Evolutionary conservation across 768 basidiomycete species (phyloP).

Genomic region (Strobilomyces echinocephalus): DNA sequence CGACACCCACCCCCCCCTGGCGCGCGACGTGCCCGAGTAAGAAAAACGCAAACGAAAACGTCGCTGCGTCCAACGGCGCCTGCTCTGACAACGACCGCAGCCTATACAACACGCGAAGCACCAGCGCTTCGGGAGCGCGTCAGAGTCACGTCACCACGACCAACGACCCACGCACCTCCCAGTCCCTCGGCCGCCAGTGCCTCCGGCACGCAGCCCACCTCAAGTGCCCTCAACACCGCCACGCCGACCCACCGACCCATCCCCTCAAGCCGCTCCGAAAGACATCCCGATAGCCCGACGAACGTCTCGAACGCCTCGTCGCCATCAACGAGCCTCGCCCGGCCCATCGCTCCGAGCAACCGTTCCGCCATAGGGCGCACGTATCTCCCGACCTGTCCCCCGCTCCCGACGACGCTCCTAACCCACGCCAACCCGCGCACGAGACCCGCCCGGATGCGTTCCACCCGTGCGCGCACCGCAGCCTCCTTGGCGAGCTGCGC

Average conservation of each 20-base stretch:
- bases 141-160: background rate
- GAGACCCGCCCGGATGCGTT: slow-evolving; percentile 47
- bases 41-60: slow-evolving; percentile 78
- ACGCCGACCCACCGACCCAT: slow-evolving; percentile 74
- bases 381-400: slow-evolving; percentile 48
- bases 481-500: slow-evolving; percentile 81
- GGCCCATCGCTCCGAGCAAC: slow-evolving; percentile 59
- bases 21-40: slow-evolving; percentile 65
- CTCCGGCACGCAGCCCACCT: slow-evolving; percentile 62
- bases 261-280: slow-evolving; percentile 68
- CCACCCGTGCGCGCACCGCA: slow-evolving; percentile 57
- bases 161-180: slow-evolving; percentile 24
- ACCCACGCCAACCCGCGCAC: slow-evolving; percentile 69
- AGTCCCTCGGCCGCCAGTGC: slow-evolving; percentile 70
- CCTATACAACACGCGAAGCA: slow-evolving; percentile 82
- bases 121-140: slow-evolving; percentile 46
- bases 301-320: slow-evolving; percentile 65
- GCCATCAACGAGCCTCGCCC: slow-evolving; percentile 46
- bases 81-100: slow-evolving; percentile 79
- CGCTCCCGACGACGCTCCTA: slow-evolving; percentile 47
- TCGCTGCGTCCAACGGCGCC: slow-evolving; percentile 76
- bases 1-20: slow-evolving; percentile 59
- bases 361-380: slow-evolving; percentile 55
- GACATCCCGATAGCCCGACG: slow-evolving; percentile 61
- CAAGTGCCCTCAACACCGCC: slow-evolving; percentile 73